Conservation (phyloP, 352 stramenopile genomes). For the Pythium aristosporum region DNA sequence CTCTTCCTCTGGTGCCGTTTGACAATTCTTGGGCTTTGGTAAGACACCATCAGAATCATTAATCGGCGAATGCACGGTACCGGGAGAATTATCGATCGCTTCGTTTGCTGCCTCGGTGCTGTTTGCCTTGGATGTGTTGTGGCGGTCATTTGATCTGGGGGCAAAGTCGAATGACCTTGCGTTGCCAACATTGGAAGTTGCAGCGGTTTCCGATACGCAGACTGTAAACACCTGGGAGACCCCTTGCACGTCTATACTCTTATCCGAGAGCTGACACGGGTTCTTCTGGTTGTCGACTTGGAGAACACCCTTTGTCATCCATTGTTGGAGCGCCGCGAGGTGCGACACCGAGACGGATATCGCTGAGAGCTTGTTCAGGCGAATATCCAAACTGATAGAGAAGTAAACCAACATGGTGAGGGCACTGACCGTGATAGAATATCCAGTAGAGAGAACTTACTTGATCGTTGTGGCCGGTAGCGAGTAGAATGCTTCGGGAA, state of each 20-base stretch:
- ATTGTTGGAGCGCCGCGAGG: conserved; percentile 29
- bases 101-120: conserved; percentile 4
- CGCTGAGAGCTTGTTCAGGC: conserved; percentile 34
- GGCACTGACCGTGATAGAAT: neutral
- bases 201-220: conserved; percentile 12
- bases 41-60: conserved; percentile 1
- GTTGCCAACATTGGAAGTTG: neutral
- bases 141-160: neutral
- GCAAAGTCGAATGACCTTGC: neutral
- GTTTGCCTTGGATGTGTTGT: neutral
- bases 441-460: conserved; percentile 3
- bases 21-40: neutral
- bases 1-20: conserved; percentile 3
- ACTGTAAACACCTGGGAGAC: conserved; percentile 31
- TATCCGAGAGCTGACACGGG: conserved; percentile 4
- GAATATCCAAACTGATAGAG: conserved; percentile 38
- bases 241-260: conserved; percentile 20
- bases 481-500: conserved; percentile 30
- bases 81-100: neutral
- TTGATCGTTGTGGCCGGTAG: conserved; percentile 21
- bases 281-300: conserved; percentile 33
- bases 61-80: conserved; percentile 7
- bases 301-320: conserved; percentile 35
- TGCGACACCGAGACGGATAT: conserved; percentile 35
- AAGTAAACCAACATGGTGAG: conserved; percentile 3